phyloP scores from a whole-genome alignment of 768 basidiomycete species.

The Multifurca ochricompacta region DNA sequence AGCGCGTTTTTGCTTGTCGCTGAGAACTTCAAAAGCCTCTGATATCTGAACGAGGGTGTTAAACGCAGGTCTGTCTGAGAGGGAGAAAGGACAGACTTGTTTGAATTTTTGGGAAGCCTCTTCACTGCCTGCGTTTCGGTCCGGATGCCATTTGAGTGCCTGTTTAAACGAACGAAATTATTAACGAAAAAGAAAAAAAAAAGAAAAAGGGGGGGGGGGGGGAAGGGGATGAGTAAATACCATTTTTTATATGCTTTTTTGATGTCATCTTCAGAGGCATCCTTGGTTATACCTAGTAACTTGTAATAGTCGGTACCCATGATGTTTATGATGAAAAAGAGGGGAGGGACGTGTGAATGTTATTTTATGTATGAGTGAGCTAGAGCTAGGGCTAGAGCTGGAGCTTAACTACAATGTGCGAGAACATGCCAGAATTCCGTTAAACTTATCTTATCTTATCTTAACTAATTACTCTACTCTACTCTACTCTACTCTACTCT shows the following conservation, averaged over 20 bases:
- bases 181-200: no score
- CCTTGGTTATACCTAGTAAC: slow-evolving; percentile 62
- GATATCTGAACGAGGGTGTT: slow-evolving; percentile 50
- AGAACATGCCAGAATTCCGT: slow-evolving; percentile 17
- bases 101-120: slow-evolving; percentile 88
- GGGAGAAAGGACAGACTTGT: slow-evolving; percentile 43
- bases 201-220: no score
- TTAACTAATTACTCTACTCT: slow-evolving; percentile 2
- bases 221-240: no score
- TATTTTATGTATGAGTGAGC: no score
- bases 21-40: slow-evolving; percentile 94
- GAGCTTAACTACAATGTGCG: no score
- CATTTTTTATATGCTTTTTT: slow-evolving; percentile 95
- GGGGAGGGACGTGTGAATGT: background rate
- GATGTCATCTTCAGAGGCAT: slow-evolving; percentile 76
- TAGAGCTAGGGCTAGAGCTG: no score
- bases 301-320: slow-evolving; percentile 93
- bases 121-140: slow-evolving; percentile 80
- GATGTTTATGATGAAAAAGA: slow-evolving; percentile 2
- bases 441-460: no score
- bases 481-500: background rate
- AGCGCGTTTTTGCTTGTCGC: slow-evolving; percentile 75
- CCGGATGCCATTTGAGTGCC: slow-evolving; percentile 95
- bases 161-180: no score
- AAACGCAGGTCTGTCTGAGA: background rate